These are phyloP conservation scores for Musa troglodytarum DNA, from an alignment of 176 grass and related monocot species.

Conservation along the genomic window DNA sequence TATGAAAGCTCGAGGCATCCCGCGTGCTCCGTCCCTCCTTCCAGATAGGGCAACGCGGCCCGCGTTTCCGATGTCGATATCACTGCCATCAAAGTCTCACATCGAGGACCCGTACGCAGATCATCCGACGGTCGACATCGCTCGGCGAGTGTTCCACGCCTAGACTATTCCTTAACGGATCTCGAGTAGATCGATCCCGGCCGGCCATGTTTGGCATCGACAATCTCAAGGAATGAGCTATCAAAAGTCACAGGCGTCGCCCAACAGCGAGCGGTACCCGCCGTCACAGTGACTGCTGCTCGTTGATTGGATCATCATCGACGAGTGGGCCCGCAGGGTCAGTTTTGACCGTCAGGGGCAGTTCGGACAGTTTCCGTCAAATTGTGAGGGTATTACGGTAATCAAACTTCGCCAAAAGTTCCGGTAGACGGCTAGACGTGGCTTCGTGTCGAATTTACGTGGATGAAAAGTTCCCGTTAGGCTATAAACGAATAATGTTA, in stretches of 20 bases:
- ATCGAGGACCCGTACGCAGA: not conserved
- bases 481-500: not conserved
- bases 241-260: not conserved
- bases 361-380: not conserved
- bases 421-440: not conserved
- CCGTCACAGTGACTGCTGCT: not conserved
- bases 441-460: not conserved
- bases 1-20: not conserved
- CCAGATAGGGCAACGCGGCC: no score
- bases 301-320: not conserved
- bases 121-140: not conserved
- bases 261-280: no score
- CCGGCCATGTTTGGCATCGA: not conserved
- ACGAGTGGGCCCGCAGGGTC: not conserved
- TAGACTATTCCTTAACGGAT: no score
- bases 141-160: not conserved
- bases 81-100: no score
- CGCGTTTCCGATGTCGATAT: not conserved
- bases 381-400: not conserved
- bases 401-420: not conserved
- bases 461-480: not conserved
- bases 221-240: not conserved
- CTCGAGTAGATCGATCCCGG: not conserved
- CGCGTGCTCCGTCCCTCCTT: no score
- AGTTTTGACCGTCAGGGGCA: not conserved